Conservation (phyloP, 1,284 basidiomycete genomes). For the Lentinula novae-zelandiae region DNA sequence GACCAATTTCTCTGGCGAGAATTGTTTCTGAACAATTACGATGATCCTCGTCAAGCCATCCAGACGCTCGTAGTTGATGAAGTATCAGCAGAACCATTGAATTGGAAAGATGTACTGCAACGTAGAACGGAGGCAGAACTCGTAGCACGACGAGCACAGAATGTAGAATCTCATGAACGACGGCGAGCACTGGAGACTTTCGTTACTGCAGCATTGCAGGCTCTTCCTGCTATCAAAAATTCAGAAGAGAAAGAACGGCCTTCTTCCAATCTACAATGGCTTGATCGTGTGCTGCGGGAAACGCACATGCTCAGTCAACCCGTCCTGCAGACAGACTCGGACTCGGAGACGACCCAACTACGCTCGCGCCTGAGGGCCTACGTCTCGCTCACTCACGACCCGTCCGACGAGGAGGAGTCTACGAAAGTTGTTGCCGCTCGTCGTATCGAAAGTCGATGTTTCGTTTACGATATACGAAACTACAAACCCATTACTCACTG, state of each 20-base stretch:
- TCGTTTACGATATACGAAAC: conserved; percentile 61
- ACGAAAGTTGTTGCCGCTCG: conserved; percentile 26
- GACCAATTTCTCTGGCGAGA: conserved; percentile 64
- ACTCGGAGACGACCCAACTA: conserved; percentile 20
- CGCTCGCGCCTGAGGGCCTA: conserved; percentile 18
- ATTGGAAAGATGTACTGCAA: conserved; percentile 39
- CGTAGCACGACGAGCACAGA: conserved; percentile 18
- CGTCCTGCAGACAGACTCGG: conserved; percentile 17
- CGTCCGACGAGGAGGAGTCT: conserved; percentile 20
- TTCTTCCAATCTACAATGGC: conserved; percentile 39
- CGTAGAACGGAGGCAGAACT: conserved; percentile 36
- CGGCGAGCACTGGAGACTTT: conserved; percentile 38
- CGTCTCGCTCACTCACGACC: conserved; percentile 14
- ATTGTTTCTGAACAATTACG: conserved; percentile 56
- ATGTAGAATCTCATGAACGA: conserved; percentile 22
- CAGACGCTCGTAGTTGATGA: conserved; percentile 13
- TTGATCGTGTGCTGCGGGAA: conserved; percentile 31
- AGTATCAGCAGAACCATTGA: conserved; percentile 14
- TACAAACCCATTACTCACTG: conserved; percentile 46
- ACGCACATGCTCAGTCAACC: conserved; percentile 31
- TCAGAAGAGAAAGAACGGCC: conserved; percentile 14
- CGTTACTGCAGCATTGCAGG: conserved; percentile 37
- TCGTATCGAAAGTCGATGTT: conserved; percentile 47
- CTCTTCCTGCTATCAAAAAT: conserved; percentile 29
- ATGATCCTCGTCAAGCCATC: conserved; percentile 45